Evolutionary conservation across 352 stramenopile genomes (phyloP).

Genomic region (Phytophthora agathidicida): DNA sequence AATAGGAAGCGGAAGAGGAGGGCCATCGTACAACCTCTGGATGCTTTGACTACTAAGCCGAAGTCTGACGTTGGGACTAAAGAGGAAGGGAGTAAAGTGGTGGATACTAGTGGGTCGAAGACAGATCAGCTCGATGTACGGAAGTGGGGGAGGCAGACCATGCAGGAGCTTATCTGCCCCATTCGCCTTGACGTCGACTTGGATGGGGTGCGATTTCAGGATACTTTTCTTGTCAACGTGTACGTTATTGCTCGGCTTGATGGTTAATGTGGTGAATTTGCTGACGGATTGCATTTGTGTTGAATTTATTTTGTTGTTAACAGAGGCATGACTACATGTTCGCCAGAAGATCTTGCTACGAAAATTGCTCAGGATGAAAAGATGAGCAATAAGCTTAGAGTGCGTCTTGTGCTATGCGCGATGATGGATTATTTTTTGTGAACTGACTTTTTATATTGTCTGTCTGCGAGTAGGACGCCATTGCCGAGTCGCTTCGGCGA

Average conservation of each 20-base stretch:
- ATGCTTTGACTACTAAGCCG: slow-evolving; percentile 6
- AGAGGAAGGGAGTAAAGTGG: slow-evolving; percentile 2
- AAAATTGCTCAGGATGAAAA: slow-evolving; percentile 71
- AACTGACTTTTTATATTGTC: neutral
- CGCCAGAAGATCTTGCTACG: slow-evolving; percentile 58
- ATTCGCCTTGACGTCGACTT: slow-evolving; percentile 83
- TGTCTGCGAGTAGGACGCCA: slow-evolving; percentile 43
- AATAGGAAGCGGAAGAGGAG: slow-evolving; percentile 73
- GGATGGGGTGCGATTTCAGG: slow-evolving; percentile 75
- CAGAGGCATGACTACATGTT: slow-evolving; percentile 37
- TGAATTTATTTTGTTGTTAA: neutral
- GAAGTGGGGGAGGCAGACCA: slow-evolving; percentile 18
- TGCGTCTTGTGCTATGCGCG: slow-evolving; percentile 1
- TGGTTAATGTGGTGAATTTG: neutral
- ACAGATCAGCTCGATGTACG: slow-evolving; percentile 24
- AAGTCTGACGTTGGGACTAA: neutral
- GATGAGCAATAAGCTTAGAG: slow-evolving; percentile 53
- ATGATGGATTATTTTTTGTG: neutral
- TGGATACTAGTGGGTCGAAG: slow-evolving; percentile 9
- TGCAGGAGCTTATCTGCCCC: slow-evolving; percentile 62
- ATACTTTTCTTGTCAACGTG: slow-evolving; percentile 76
- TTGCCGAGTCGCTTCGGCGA: slow-evolving; percentile 74
- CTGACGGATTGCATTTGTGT: neutral
- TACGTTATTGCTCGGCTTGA: slow-evolving; percentile 33
- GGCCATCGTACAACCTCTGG: slow-evolving; percentile 49